A percentile compares a stretch with the other conserved stretches of the same genome.
phyloP scores from a whole-genome alignment of 1,284 basidiomycete species.

The Malassezia slooffiae region DNA sequence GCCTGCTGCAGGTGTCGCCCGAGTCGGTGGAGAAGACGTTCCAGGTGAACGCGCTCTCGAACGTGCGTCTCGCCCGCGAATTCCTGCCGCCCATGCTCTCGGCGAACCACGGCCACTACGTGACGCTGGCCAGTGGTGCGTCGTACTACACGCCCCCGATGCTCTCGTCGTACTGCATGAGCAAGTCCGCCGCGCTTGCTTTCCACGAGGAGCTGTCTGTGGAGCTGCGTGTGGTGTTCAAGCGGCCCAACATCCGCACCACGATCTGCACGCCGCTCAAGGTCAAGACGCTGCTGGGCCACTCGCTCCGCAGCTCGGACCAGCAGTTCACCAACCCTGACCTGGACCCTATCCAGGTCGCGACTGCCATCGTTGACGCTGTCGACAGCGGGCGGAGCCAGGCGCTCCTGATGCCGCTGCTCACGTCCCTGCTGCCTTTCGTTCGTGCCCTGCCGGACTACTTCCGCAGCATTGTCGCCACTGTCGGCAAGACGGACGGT shows the following conservation, averaged over 20 bases:
- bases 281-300: slow-evolving; percentile 40
- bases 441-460: slow-evolving; percentile 36
- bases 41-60: slow-evolving; percentile 38
- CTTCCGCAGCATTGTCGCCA: slow-evolving; percentile 24
- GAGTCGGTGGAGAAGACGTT: slow-evolving; percentile 24
- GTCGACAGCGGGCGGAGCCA: slow-evolving; percentile 37
- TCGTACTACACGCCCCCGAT: slow-evolving; percentile 34
- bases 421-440: slow-evolving; percentile 29
- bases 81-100: slow-evolving; percentile 40
- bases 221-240: slow-evolving; percentile 37
- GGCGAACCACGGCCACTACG: slow-evolving; percentile 41
- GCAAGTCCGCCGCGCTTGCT: slow-evolving; percentile 39
- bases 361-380: slow-evolving; percentile 23
- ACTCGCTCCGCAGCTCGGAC: slow-evolving; percentile 38
- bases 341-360: slow-evolving; percentile 38
- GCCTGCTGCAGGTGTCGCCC: slow-evolving; percentile 30
- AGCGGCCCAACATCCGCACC: slow-evolving; percentile 33
- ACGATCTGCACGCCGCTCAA: slow-evolving; percentile 41
- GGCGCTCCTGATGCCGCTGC: slow-evolving; percentile 31
- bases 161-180: slow-evolving; percentile 37
- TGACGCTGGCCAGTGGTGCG: slow-evolving; percentile 36
- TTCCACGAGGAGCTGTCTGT: slow-evolving; percentile 40
- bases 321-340: slow-evolving; percentile 39
- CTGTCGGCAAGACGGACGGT: slow-evolving; percentile 35
- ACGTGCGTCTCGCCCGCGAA: slow-evolving; percentile 36